Conservation (phyloP, 805 yeast genomes). For the Naumovozyma castellii region DNA sequence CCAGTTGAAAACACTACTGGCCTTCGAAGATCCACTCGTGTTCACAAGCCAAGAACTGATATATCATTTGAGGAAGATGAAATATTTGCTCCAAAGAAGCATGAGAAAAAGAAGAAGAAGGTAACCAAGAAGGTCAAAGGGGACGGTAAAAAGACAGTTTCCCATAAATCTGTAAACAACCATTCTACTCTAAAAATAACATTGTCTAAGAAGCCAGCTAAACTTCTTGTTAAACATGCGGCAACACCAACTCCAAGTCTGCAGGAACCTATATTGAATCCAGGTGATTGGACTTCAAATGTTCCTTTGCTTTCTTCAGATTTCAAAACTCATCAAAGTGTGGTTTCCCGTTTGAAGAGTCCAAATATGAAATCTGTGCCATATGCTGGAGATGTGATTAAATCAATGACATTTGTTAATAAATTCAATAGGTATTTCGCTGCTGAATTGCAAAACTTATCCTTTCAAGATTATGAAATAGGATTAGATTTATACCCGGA, state of each 20-base stretch:
- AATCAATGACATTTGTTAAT: conserved; percentile 17
- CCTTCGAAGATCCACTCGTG: conserved; percentile 22
- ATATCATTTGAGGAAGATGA: conserved; percentile 13
- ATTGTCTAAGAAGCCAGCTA: neutral
- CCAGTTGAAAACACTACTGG: conserved; percentile 1
- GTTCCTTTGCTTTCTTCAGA: conserved; percentile 16
- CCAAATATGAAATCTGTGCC: conserved; percentile 16
- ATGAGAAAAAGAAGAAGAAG: conserved; percentile 7
- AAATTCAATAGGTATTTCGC: conserved; percentile 15
- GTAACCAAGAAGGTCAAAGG: neutral
- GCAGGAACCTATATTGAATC: conserved; percentile 16
- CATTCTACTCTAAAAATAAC: no score
- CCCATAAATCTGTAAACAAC: conserved; percentile 1
- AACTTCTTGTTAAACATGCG: neutral
- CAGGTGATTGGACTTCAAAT: conserved; percentile 22
- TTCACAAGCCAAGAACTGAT: conserved; percentile 15
- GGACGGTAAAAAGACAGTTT: neutral
- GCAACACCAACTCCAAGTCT: conserved; percentile 7
- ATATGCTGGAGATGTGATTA: conserved; percentile 17
- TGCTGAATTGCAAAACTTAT: conserved; percentile 13
- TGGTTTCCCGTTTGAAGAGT: conserved; percentile 13
- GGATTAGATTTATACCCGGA: conserved; percentile 20
- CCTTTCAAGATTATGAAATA: conserved; percentile 21
- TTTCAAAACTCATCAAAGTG: conserved; percentile 14
- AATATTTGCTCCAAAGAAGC: conserved; percentile 4